These are phyloP conservation scores for Trichosporon faecale DNA, from an alignment of 1,284 basidiomycete species.

Conservation along the genomic window DNA sequence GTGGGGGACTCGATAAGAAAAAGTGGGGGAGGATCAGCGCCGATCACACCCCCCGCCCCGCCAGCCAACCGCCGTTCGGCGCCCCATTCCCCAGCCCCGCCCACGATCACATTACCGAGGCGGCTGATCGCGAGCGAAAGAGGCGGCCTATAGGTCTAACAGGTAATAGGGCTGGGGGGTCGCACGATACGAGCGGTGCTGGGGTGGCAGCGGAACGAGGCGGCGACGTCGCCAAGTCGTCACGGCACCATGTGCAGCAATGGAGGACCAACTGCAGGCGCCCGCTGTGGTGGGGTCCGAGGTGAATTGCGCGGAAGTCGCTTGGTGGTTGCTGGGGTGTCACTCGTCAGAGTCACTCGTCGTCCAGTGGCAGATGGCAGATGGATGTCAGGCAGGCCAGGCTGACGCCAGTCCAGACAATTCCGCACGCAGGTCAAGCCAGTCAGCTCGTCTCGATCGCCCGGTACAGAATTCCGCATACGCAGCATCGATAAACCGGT, in stretches of 20 bases:
- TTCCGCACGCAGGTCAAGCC: not conserved
- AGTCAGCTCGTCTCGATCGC: not conserved
- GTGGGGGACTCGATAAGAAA: not conserved
- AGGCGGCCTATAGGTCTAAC: not conserved
- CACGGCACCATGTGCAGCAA: not conserved
- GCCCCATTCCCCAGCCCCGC: not conserved
- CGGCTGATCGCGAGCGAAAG: not conserved
- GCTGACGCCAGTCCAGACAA: not conserved
- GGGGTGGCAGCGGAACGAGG: not conserved
- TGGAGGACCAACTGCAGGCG: not conserved
- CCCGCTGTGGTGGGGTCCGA: not conserved
- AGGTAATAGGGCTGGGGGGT: not conserved
- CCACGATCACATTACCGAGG: not conserved
- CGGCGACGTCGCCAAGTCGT: too few species aligned
- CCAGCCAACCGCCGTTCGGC: not conserved
- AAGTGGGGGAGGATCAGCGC: not conserved
- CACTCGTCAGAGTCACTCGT: too few species aligned
- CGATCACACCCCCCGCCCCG: not conserved
- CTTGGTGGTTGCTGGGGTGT: too few species aligned
- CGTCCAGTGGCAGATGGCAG: not conserved
- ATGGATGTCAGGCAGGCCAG: not conserved
- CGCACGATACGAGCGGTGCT: not conserved
- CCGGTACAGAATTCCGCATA: not conserved
- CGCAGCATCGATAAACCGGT: not conserved
- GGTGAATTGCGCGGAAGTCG: not conserved